Base-by-base conservation (phyloP, 768 basidiomycete genomes). In the Leccinum obscurum region DNA sequence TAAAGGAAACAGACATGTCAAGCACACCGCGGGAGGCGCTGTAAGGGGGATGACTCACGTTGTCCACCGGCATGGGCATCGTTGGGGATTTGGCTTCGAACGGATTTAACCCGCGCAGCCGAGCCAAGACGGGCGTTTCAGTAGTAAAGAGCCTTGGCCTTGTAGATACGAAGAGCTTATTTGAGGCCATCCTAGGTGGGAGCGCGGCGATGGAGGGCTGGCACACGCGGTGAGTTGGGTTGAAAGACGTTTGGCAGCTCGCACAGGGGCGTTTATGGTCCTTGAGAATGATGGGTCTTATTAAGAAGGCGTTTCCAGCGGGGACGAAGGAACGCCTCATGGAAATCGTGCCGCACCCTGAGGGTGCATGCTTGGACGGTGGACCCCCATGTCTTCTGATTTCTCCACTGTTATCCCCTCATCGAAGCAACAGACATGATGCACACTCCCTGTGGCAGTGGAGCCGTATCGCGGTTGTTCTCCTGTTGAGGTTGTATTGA, bases 51-150 rank as follows among this genome's bases (percentile, higher is more conserved):
- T 5, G n/a, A 61, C 71, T 66, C 61, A 72, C 71, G 34, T 73
- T 73, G 44, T 66, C 55, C 32, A 73, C 71, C n/a, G 71, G 71
- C 70, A 71, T 66, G 50, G 71, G 69, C 62, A 65, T 59, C 30
- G 60, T 32, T n/a, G 57, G 56, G 15, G 66, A 17, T 56, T 65
- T 72, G 30, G 60, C 32, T 53, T 69, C 70, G 26, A 71, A 66
- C 20, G 61, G 71, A 48, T 66, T 69, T 13, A 72, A 58, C 59
- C 62, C 66, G 44, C 71, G 69, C 30, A 73, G 53, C 50, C 66
- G 62, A 57, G 60, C 66, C 0, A 71, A 48, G 50, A 69, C 58
- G 24, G 69, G 62, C 13, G 64, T 69, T 35, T 72, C 66, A 44
- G 62, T 60, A 56, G 62, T 59, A 54, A 70, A 66, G 64, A 70